Base-by-base conservation (phyloP, 257 asterid genomes). In the Mitragyna speciosa region DNA sequence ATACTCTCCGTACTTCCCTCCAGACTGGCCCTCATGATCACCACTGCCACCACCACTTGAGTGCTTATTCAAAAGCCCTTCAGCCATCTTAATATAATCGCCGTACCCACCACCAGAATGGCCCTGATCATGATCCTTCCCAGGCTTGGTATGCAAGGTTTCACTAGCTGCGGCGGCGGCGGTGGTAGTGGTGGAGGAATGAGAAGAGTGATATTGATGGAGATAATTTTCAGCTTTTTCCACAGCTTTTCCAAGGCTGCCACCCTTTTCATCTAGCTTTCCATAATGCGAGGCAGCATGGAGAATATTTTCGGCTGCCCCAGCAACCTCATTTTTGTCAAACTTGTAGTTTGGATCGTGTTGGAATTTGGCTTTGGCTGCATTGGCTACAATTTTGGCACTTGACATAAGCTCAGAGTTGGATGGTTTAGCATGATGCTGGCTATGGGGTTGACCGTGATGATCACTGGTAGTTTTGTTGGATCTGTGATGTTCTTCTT, bases 181-280 rank as follows among this genome's bases (percentile, higher is more conserved):
- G 31, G 72, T 51, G 9, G 58, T 65, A 20, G 79, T 43, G 51
- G 80, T 79, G 66, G 81, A 54, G 63, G 77, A 19, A 39, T 78
- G 73, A 26, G 80, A 36, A 28, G 70, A 68, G 43, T 76, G 80
- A 70, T 81, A 86, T 0, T 76, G 63, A 16, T 84, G 87, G 41
- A 86, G 87, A 81, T 83, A 82, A 77, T 77, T 71, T 58, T 83
- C 89, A 56, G 89, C 89, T 79, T 81, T 76, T 5, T 54, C 89
- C 12, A 83, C 49, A 31, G 59, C 12, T 48, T 80, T 80, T 43
- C 88, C 88, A 0, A 85, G 12, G 39, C 24, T 6, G 45, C 87
- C 81, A 48, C 78, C 77, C 22, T 78, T 77, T 39, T 83, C 84
- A 8, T 80, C 87, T 0, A 86, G 66, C 67, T 86, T 86, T 24